Base-by-base conservation (phyloP, 805 yeast genomes). In the Phaffomyces thermotolerans region DNA sequence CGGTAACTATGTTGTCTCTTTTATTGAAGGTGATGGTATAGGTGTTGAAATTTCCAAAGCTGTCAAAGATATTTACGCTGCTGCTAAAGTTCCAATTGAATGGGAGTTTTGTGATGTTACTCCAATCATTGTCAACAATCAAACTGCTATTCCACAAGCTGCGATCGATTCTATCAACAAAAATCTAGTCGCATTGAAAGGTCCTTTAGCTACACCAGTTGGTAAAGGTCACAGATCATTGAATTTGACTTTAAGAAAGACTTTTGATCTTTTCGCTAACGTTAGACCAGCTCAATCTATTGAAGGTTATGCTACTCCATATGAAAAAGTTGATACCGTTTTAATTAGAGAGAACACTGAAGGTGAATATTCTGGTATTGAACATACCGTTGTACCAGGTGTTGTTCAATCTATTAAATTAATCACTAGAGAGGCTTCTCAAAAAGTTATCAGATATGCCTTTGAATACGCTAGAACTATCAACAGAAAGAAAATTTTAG, bases 351-450 rank as follows among this genome's bases (percentile, higher is more conserved):
- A 93, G 75, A 93, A 93, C 81, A 91, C 99, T 53, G 98, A 93
- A 71, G 99, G 99, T 76, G 99, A 91, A 73, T 91, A 91, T 75
- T 90, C 97, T 29, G 99, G 99, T 72, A 90, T 93, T 58, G 99
- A 93, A 76, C 99, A 93, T 75, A 84, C 88, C 52, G 89, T 93
- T 53, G 95, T 89, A 45, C 97, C 97, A 53, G 99, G 99, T 64
- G 98, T 93, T 44, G 97, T 93, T 43, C 98, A 93, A 75, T 86
- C 96, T 51, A 91, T 91, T 72, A 93, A 93, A 74, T 79, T 93
- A 68, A 93, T 93, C 75, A 93, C 99, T 62, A 84, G 83, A 64
- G 89, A 87, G 46, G 98, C 98, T 46, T 87, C 96, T 47, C 96
- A 89, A 72, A 87, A 95, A 68, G 97, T 90, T 52, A 85, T 93